Conservation (phyloP, 202 grass and related monocot genomes). For the Carex arenaria region DNA sequence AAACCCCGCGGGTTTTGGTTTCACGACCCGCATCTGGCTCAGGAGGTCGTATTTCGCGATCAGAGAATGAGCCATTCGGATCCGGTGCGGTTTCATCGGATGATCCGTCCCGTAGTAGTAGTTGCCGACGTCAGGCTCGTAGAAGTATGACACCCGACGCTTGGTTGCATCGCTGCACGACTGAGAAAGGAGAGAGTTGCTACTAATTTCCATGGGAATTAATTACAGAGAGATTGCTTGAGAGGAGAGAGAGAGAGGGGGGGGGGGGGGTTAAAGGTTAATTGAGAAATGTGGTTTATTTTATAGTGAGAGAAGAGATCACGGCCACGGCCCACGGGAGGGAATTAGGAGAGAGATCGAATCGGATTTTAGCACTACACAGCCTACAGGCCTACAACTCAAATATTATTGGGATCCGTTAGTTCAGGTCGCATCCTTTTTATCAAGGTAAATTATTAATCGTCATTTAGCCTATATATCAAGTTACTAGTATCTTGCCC, state of each 20-base stretch:
- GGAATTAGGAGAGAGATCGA: background rate
- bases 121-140: slow-evolving; percentile 85
- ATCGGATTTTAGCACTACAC: background rate
- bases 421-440: background rate
- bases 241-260: background rate
- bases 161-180: slow-evolving; percentile 49
- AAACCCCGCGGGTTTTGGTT: slow-evolving; percentile 56
- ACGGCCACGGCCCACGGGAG: background rate
- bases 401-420: background rate
- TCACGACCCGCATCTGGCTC: slow-evolving; percentile 61
- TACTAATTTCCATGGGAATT: slow-evolving; percentile 26
- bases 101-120: slow-evolving; percentile 96
- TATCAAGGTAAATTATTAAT: background rate
- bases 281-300: background rate
- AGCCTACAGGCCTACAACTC: too few species aligned
- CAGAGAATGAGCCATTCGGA: slow-evolving; percentile 86
- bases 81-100: slow-evolving; percentile 90
- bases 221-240: too few species aligned
- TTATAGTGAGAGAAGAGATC: background rate
- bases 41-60: slow-evolving; percentile 85
- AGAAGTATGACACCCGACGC: slow-evolving; percentile 97
- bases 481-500: too few species aligned
- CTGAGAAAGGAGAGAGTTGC: slow-evolving; percentile 59
- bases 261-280: too few species aligned
- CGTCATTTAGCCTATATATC: background rate